Percentiles rank a stretch among this genome's conserved stretches.
Evolutionary conservation across 2,329 filamentous ascomycete genomes (phyloP).

Genomic region (Epichloe amarillans): DNA sequence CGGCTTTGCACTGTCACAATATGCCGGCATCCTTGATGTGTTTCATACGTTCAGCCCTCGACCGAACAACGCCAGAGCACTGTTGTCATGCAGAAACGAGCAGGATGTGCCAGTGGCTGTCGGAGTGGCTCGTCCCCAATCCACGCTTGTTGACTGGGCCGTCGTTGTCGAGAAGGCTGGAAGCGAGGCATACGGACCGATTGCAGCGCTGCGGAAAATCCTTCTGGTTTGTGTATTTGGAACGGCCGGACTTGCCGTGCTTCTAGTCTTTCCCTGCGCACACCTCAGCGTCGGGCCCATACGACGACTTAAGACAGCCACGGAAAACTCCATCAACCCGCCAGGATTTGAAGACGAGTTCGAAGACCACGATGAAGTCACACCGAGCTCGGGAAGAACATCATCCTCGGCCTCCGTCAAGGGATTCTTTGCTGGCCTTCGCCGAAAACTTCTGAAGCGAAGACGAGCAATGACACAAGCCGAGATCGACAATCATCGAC

Average conservation of each 20-base stretch:
- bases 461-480: conserved; percentile 13
- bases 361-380: conserved; percentile 31
- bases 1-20: conserved; percentile 47
- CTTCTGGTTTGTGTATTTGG: conserved; percentile 77
- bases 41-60: conserved; percentile 36
- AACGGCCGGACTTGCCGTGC: conserved; percentile 57
- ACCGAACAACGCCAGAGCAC: conserved; percentile 53
- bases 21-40: conserved; percentile 47
- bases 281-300: conserved; percentile 76
- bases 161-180: conserved; percentile 66
- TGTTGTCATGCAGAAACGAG: conserved; percentile 61
- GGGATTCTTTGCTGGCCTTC: conserved; percentile 25
- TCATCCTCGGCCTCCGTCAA: conserved; percentile 33
- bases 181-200: conserved; percentile 62
- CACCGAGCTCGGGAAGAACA: conserved; percentile 26
- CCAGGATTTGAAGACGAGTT: conserved; percentile 42
- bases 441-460: conserved; percentile 23
- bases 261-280: conserved; percentile 65
- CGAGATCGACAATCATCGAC: conserved; percentile 26
- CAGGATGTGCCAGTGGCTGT: conserved; percentile 56
- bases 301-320: conserved; percentile 59
- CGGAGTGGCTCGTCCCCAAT: conserved; percentile 63
- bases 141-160: conserved; percentile 64
- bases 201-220: conserved; percentile 62
- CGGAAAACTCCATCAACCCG: conserved; percentile 57